Base-by-base conservation (phyloP, 306 rosid species). In the Trifolium repens region DNA sequence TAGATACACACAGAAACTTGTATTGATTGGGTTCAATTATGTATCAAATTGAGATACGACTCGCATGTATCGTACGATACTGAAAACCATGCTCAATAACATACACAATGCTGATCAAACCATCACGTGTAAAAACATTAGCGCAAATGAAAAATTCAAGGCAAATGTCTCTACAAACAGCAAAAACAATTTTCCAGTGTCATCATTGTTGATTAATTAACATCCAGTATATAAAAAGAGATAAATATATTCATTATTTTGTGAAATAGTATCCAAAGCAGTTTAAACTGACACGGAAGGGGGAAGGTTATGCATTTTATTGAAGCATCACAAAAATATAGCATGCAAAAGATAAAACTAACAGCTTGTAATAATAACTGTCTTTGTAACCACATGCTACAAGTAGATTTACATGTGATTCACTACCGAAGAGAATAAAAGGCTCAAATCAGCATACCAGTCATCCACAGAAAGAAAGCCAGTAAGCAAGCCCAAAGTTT, bases 391-490 rank as follows among this genome's bases (percentile, higher is more conserved):
- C 67, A 71, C 72, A 71, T 16, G 46, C 57, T 50, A 75, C 17
- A 64, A 35, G 70, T 17, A 49, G 73, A 72, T 70, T 37, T 46
- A 55, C 42, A 17, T 17, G 19, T 17, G 19, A 17, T 17, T 17
- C 19, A 17, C 19, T 17, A 17, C 19, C 19, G 19, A 17, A 17
- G 19, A 17, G 19, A 17, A 17, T 17, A 17, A 17, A 17, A 17
- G 19, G 19, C 19, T 17, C 19, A 79, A 83, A 37, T 67, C 63
- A 44, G 58, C 84, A 30, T 88, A 94, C 98, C 98, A 91, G 82
- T 94, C 98, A 77, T 91, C 89, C 70, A 91, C 97, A 4, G 91
- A 79, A 77, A 94, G 98, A 81, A 94, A 94, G 76, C 97, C 97
- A 65, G 80, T 82, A 46, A 94, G 97, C 91, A 94, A 90, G 78